A percentile compares a stretch with the other conserved stretches of the same genome.
Evolutionary conservation across 306 rosid species (phyloP).

Genomic region (Notholithocarpus densiflorus): DNA sequence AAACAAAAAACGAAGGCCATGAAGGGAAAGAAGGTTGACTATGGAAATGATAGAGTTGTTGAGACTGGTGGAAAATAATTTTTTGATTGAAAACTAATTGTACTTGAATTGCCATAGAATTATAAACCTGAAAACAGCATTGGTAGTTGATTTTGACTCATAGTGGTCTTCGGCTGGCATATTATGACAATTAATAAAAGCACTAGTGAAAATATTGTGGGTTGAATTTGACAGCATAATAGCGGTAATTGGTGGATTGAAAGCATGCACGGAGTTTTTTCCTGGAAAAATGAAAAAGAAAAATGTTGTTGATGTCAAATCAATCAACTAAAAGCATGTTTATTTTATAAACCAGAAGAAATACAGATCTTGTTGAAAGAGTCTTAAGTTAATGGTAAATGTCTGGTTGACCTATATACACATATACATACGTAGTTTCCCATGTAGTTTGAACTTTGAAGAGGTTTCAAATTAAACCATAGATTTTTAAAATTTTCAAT

Average conservation of each 20-base stretch:
- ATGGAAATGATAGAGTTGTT: not conserved
- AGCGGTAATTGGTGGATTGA: not conserved
- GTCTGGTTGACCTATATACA: not conserved
- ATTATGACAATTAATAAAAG: not conserved
- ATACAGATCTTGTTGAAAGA: not conserved
- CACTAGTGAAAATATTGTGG: not conserved
- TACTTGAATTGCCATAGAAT: not conserved
- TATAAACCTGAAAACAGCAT: not conserved
- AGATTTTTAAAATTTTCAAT: too few species aligned
- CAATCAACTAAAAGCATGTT: not conserved
- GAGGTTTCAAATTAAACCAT: too few species aligned
- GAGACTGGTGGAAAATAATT: not conserved
- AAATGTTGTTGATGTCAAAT: not conserved
- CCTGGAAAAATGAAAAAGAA: not conserved
- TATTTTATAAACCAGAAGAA: not conserved
- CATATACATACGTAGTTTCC: too few species aligned
- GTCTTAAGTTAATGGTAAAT: not conserved
- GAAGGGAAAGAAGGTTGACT: not conserved
- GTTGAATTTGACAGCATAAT: not conserved
- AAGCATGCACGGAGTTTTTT: not conserved
- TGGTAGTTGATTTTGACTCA: not conserved
- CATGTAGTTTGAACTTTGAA: too few species aligned
- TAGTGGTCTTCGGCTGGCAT: not conserved
- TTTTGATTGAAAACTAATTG: not conserved
- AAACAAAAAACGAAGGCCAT: not conserved